Conservation (phyloP, 1,139 yeast genomes). For the Scheffersomyces illinoinensis region DNA sequence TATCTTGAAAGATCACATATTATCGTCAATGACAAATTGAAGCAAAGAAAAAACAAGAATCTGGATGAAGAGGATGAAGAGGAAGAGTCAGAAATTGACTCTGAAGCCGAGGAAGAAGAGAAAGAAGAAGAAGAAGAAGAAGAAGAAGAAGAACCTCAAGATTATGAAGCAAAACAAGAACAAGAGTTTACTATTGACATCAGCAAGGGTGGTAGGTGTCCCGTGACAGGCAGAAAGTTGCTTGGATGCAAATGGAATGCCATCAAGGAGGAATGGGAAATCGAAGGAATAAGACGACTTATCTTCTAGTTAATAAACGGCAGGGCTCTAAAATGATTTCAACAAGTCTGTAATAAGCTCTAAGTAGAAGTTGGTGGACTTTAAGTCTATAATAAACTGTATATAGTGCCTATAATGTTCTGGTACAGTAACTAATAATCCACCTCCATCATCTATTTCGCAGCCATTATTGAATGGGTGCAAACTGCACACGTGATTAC, state of each 20-base stretch:
- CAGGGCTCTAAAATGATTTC: background rate
- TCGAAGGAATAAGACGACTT: slow-evolving; percentile 72
- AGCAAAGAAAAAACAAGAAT: slow-evolving; percentile 6
- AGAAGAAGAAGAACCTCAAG: slow-evolving; percentile 17
- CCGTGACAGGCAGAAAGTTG: slow-evolving; percentile 73
- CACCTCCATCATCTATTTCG: background rate
- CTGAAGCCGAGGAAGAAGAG: slow-evolving; percentile 13
- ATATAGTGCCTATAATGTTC: background rate
- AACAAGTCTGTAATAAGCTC: too few relatives aligned
- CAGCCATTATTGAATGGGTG: background rate
- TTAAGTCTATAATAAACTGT: background rate
- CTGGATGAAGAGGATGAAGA: slow-evolving; percentile 14
- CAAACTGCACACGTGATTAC: background rate
- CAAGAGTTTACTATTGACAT: slow-evolving; percentile 19
- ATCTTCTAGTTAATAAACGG: slow-evolving; percentile 40
- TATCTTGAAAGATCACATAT: slow-evolving; percentile 54
- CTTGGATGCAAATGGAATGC: slow-evolving; percentile 71
- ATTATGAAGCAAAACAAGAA: slow-evolving; percentile 26
- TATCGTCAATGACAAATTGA: slow-evolving; percentile 24
- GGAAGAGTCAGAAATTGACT: slow-evolving; percentile 19
- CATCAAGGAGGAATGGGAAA: slow-evolving; percentile 63
- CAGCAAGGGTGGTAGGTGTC: slow-evolving; percentile 74
- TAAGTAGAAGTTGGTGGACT: background rate
- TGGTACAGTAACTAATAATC: too few relatives aligned
- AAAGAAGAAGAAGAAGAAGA: slow-evolving; percentile 4